phyloP scores from a whole-genome alignment of 192 early-diverging fungal species.

The Pilaira anomala region DNA sequence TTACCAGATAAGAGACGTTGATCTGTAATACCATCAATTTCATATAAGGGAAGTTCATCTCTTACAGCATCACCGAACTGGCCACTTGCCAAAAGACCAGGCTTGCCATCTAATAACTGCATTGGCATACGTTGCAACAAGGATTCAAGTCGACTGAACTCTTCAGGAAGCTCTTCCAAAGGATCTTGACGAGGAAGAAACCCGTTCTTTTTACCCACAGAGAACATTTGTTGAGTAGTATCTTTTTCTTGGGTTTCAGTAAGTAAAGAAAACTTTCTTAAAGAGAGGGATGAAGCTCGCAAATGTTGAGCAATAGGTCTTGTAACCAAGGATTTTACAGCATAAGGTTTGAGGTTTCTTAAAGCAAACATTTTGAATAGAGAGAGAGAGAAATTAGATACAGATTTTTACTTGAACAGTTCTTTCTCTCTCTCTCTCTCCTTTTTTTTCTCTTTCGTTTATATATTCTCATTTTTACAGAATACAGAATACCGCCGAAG shows the following conservation, averaged over 20 bases:
- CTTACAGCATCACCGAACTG: slow-evolving; percentile 77
- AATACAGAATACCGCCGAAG: too few relatives aligned
- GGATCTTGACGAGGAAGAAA: slow-evolving; percentile 67
- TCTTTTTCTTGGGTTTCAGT: slow-evolving; percentile 42
- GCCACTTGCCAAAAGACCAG: slow-evolving; percentile 76
- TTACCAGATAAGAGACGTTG: slow-evolving; percentile 65
- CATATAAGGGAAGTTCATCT: slow-evolving; percentile 65
- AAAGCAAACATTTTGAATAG: too few relatives aligned
- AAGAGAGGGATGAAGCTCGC: too few relatives aligned
- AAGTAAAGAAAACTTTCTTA: slow-evolving; percentile 38
- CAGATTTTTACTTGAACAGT: too few relatives aligned
- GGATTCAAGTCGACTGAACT: slow-evolving; percentile 67
- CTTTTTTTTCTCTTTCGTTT: too few relatives aligned
- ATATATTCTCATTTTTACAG: too few relatives aligned
- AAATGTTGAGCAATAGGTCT: too few relatives aligned
- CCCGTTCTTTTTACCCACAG: slow-evolving; percentile 56
- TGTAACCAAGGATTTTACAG: too few relatives aligned
- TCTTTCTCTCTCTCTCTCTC: too few relatives aligned
- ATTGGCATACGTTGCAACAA: slow-evolving; percentile 81
- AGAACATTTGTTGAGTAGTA: slow-evolving; percentile 47
- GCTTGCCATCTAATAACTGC: slow-evolving; percentile 56
- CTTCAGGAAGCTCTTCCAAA: slow-evolving; percentile 59
- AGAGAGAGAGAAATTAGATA: too few relatives aligned
- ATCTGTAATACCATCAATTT: slow-evolving; percentile 71
- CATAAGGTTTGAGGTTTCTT: too few relatives aligned